Evolutionary conservation across 2,329 filamentous ascomycete species (phyloP).

Genomic region (Colletotrichum tropicale): DNA sequence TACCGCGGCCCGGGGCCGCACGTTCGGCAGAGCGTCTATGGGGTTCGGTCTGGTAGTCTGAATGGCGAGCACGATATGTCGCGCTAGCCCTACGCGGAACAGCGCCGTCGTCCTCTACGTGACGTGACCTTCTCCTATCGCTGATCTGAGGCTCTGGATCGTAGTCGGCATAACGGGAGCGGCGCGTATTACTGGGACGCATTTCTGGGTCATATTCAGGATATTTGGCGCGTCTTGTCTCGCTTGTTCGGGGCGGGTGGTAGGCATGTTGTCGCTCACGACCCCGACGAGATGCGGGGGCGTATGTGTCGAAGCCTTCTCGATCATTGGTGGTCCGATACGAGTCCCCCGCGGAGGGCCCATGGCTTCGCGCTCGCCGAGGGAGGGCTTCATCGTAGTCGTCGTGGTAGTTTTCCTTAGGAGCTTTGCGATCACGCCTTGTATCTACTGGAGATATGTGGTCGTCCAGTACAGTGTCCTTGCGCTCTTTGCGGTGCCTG

Average conservation of each 20-base stretch:
- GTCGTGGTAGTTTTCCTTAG: neutral
- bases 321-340: neutral
- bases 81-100: neutral
- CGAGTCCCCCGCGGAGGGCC: neutral
- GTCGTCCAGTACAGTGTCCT: neutral
- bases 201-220: constrained; percentile 2
- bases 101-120: neutral
- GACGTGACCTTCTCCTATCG: neutral
- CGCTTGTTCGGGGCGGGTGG: constrained; percentile 17
- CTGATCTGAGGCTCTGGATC: neutral
- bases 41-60: neutral
- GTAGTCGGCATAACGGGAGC: neutral
- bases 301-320: neutral
- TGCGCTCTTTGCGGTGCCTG: neutral
- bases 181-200: neutral
- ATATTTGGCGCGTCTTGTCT: constrained; percentile 16
- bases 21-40: neutral
- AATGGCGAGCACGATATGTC: neutral
- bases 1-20: neutral
- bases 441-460: neutral
- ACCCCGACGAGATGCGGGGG: neutral
- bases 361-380: constrained; percentile 1
- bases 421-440: neutral
- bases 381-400: neutral
- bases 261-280: constrained; percentile 12